Percentiles rank a stretch among this genome's conserved stretches.
These are phyloP conservation scores for Penicillium simplicissimum DNA, from an alignment of 495 filamentous ascomycete species.

Conservation along the genomic window DNA sequence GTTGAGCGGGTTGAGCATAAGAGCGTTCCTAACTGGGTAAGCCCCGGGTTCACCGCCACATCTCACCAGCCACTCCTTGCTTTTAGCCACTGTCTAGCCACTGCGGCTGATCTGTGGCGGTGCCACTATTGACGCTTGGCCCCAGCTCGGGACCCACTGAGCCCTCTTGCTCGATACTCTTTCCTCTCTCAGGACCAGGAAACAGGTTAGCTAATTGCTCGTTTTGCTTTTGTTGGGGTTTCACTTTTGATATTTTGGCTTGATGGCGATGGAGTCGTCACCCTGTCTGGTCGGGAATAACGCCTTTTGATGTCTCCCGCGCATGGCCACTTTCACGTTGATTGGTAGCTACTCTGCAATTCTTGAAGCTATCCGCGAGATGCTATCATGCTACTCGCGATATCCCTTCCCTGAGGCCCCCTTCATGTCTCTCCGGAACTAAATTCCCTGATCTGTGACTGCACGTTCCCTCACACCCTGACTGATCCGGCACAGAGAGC, in stretches of 20 bases:
- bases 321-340: neutral
- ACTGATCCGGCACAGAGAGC: neutral
- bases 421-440: neutral
- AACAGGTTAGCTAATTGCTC: constrained; percentile 4
- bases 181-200: neutral
- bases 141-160: too few relatives aligned
- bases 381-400: neutral
- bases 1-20: neutral
- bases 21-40: constrained; percentile 19
- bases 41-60: constrained; percentile 25
- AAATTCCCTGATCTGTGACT: neutral
- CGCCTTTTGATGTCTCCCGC: neutral
- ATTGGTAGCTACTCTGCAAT: neutral
- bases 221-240: constrained; percentile 18
- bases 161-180: too few relatives aligned
- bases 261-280: constrained; percentile 3
- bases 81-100: constrained; percentile 25
- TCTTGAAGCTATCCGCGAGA: neutral
- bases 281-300: neutral
- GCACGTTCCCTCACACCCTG: neutral
- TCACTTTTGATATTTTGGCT: neutral
- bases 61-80: constrained; percentile 30
- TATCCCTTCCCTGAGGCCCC: neutral
- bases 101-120: constrained; percentile 27
- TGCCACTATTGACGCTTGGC: constrained; percentile 20